phyloP scores from a whole-genome alignment of 805 yeast species.

The Saccharomycopsis babjevae region DNA sequence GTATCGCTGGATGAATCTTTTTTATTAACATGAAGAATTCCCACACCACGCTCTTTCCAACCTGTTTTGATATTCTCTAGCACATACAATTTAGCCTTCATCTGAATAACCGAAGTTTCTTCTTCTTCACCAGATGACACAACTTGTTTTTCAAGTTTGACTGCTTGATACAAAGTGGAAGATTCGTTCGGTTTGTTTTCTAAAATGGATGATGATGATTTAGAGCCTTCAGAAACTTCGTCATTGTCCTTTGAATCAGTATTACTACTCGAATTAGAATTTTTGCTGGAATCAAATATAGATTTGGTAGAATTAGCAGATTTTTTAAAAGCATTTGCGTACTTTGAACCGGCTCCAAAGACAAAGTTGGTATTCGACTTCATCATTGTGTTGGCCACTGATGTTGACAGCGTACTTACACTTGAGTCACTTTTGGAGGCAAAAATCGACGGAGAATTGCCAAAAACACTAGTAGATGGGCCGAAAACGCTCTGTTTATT shows the following conservation, averaged over 20 bases:
- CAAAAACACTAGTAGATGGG: constrained; percentile 16
- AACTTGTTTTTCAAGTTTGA: constrained; percentile 50
- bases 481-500: constrained; percentile 31
- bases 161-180: constrained; percentile 37
- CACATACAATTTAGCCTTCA: constrained; percentile 71
- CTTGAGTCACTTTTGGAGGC: constrained; percentile 7
- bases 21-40: constrained; percentile 70
- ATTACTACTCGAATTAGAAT: constrained; percentile 12
- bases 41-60: constrained; percentile 95
- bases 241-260: constrained; percentile 23
- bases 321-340: constrained; percentile 44
- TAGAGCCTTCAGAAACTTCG: constrained; percentile 18
- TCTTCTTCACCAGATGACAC: constrained; percentile 84
- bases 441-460: constrained; percentile 5
- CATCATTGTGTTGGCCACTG: constrained; percentile 11
- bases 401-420: constrained; percentile 14
- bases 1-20: constrained; percentile 20
- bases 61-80: constrained; percentile 57
- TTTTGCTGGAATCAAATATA: constrained; percentile 36
- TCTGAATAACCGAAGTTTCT: constrained; percentile 57
- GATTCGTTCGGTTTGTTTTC: constrained; percentile 23
- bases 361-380: constrained; percentile 19
- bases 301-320: constrained; percentile 42
- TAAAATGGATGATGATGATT: constrained; percentile 20
- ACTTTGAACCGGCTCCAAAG: constrained; percentile 39